Evolutionary conservation across 1,284 basidiomycete genomes (phyloP), one percentile per base, ranked within the genome.

Genomic region (Schizophyllum commune): DNA sequence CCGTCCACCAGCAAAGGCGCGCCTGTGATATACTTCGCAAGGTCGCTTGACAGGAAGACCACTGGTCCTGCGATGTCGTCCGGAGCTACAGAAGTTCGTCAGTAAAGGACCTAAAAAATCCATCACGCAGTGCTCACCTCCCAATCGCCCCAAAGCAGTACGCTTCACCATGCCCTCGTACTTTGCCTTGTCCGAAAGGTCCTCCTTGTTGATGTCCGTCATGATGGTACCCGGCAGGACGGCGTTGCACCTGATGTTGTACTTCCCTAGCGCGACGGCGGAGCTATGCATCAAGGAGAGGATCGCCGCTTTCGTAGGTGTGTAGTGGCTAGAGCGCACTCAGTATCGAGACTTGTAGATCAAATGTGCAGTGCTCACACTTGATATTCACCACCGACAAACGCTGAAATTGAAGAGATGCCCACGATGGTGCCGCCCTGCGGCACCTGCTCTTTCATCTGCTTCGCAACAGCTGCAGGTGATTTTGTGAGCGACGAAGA

Each of bases 221-320:
- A 82, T 85, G 66, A 92, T 88, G 0, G 90, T 92, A 9, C 90
- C 89, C 47, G 84, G 84, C 21, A 86, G 77, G 55, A 86, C 73
- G 4, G 84, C 83, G 67, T 87, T 87, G 47, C 89, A 90, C 21
- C 90, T 79, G 65, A 92, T 92, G 57, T 83, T 83, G 70, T 89
- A 83, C 62, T 87, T 85, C 13, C 89, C 89, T 15, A 92, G 75
- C 0, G 90, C 89, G 57, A 92, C 84, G 0, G 90, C 88, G 65
- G 86, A 89, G 65, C 86, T 89, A 73, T 92, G 89, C 90, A 92
- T 94, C 63, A 94, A 72, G 27, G 87, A 89, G 60, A 90, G 81
- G 63, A 93, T 83, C 0, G 86, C 91, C 0, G 90, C 91, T 70
- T 92, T 92, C 1, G 90, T 92, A 0, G 91, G 90, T 0, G 89